Evolutionary conservation across 2,329 filamentous ascomycete species (phyloP).

Genomic region (Alternaria ethzedia): DNA sequence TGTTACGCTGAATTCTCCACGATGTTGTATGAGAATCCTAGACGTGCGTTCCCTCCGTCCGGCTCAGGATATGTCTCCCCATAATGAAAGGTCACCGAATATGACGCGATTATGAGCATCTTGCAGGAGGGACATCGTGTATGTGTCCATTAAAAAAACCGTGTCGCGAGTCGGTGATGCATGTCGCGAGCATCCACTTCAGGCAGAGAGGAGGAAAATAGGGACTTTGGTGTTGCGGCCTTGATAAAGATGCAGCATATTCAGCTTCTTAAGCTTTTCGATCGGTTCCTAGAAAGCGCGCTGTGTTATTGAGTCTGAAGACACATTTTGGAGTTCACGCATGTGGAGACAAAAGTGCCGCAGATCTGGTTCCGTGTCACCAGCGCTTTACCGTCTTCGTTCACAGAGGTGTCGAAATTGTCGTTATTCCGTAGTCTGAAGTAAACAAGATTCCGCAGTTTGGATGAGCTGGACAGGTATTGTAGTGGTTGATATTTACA

Average conservation of each 20-base stretch:
- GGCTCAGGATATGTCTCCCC: not conserved
- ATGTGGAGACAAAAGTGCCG: not conserved
- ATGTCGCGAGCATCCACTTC: not conserved
- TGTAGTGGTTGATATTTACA: not conserved
- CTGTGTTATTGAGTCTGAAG: not conserved
- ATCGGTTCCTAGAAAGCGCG: conserved; percentile 2
- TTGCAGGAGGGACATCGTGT: not conserved
- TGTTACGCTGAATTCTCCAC: not conserved
- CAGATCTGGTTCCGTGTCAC: not conserved
- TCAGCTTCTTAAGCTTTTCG: conserved; percentile 2
- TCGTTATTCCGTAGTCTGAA: not conserved
- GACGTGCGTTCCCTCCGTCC: not conserved
- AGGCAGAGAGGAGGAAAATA: not conserved
- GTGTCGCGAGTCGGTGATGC: not conserved
- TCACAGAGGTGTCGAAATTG: not conserved
- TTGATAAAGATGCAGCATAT: conserved; percentile 8
- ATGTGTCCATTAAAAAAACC: conserved; percentile 6
- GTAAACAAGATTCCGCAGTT: not conserved
- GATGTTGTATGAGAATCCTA: not conserved
- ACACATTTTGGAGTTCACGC: not conserved
- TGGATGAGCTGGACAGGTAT: not conserved
- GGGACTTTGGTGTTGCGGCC: not conserved
- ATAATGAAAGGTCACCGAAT: not conserved
- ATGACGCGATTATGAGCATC: conserved; percentile 4
- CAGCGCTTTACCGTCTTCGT: not conserved